Evolutionary conservation across 768 basidiomycete species (phyloP).

Genomic region (Boletus bicolor): DNA sequence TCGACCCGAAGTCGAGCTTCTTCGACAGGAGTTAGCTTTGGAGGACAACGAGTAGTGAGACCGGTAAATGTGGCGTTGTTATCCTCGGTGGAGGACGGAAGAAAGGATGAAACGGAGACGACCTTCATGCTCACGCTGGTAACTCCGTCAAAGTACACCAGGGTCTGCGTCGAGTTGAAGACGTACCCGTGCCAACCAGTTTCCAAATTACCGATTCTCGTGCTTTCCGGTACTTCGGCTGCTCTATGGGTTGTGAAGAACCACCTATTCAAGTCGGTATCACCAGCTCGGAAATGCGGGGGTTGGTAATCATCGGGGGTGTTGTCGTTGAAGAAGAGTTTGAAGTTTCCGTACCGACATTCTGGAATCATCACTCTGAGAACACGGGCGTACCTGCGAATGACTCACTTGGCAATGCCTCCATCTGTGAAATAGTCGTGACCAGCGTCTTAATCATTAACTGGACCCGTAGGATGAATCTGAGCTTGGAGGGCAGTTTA

Average conservation of each 20-base stretch:
- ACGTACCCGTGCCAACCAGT: slow-evolving; percentile 72
- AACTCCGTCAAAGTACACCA: background rate
- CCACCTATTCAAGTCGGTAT: slow-evolving; percentile 70
- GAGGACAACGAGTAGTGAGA: slow-evolving; percentile 33
- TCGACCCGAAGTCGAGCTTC: slow-evolving; percentile 51
- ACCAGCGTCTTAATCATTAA: slow-evolving; percentile 73
- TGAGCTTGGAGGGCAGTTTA: background rate
- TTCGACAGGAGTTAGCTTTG: slow-evolving; percentile 52
- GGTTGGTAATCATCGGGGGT: slow-evolving; percentile 85
- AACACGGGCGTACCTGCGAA: background rate
- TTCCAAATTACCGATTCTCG: slow-evolving; percentile 61
- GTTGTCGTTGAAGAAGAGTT: slow-evolving; percentile 77
- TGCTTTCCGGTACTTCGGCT: slow-evolving; percentile 72
- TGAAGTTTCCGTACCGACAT: slow-evolving; percentile 84
- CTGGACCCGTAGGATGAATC: slow-evolving; percentile 35
- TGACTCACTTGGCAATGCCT: slow-evolving; percentile 66
- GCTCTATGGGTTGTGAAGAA: slow-evolving; percentile 76
- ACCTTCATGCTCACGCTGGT: slow-evolving; percentile 67
- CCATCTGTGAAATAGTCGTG: slow-evolving; percentile 77
- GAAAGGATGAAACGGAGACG: slow-evolving; percentile 67
- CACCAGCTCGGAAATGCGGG: slow-evolving; percentile 70
- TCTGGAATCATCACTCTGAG: slow-evolving; percentile 38
- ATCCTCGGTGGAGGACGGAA: slow-evolving; percentile 62
- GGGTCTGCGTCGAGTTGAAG: background rate
- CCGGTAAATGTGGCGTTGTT: slow-evolving; percentile 57